A percentile compares a stretch with the other conserved stretches of the same genome.
Conservation (phyloP, 208 protist genomes). For the Lotmaria passim region DNA sequence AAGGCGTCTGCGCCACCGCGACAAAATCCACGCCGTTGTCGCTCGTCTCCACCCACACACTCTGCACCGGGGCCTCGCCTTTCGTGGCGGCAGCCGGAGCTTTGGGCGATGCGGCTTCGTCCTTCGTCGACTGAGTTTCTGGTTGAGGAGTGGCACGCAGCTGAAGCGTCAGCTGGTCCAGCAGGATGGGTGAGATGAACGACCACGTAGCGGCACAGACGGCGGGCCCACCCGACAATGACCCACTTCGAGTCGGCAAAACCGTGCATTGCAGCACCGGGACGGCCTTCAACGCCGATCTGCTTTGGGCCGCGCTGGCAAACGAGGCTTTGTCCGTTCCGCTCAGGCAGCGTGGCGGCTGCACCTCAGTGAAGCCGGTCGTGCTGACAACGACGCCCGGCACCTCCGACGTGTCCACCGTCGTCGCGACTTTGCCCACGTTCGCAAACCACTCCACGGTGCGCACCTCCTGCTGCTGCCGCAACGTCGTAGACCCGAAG, state of each 20-base stretch:
- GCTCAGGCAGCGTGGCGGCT: slow-evolving; percentile 27
- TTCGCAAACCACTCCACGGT: slow-evolving; percentile 61
- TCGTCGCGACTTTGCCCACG: slow-evolving; percentile 23
- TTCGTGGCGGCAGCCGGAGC: neutral
- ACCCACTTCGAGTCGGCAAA: neutral
- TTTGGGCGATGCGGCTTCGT: neutral
- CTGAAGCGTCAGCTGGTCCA: slow-evolving; percentile 27
- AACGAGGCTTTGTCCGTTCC: neutral
- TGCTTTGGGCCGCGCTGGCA: neutral
- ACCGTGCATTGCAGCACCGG: slow-evolving; percentile 28
- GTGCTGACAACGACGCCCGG: slow-evolving; percentile 36
- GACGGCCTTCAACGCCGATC: neutral
- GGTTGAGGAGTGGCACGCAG: slow-evolving; percentile 2
- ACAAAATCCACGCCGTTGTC: slow-evolving; percentile 76
- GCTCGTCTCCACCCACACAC: slow-evolving; percentile 75
- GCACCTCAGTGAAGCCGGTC: slow-evolving; percentile 52
- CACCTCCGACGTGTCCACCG: slow-evolving; percentile 34
- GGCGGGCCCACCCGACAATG: neutral
- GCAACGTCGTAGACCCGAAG: neutral
- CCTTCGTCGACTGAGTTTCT: neutral
- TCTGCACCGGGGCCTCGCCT: slow-evolving; percentile 20
- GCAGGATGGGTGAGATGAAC: slow-evolving; percentile 19
- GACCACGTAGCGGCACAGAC: slow-evolving; percentile 28
- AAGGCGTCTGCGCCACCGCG: slow-evolving; percentile 27
- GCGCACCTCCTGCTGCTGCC: neutral